Evolutionary conservation across 352 stramenopile species (phyloP), one percentile per base, ranked within the genome.

Genomic region (Blastocystis sp.): DNA sequence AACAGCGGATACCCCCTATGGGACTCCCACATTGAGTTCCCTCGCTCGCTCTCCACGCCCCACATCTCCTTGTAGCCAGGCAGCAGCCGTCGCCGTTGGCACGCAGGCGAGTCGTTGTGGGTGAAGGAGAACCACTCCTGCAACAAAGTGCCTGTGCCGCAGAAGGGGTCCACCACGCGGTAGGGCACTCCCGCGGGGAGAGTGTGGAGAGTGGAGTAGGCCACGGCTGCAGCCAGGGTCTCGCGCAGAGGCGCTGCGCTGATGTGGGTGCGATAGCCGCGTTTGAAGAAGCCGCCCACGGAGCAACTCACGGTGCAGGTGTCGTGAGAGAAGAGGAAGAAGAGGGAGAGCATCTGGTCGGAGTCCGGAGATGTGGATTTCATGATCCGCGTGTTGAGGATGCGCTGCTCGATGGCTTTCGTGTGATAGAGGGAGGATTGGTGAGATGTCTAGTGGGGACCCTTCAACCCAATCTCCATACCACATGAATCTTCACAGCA

Each of bases 201-300:
- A 66, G 14, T 34, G 60, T 66, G 14, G 60, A 11, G 28, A 34
- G 28, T 34, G 28, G 28, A 34, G 28, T 34, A 34, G 28, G 28
- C 28, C 0, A 34, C 28, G 28, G 71, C 71, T 19, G 71, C 71
- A 23, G 71, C 71, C 4, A 81, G 34, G 2, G 71, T 81, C n/a
- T 81, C 71, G 23, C 71, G 71, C 34, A 81, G 41, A 48, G 71
- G 71, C 1, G 71, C 53, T 23, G 34, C n/a, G 21, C 19, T 34
- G 43, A 81, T 23, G 45, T 62, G 53, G 10, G 23, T 41, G 21
- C 71, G 43, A 65, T 81, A 81, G 7, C 71, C 71, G 45, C 71
- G 71, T 21, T 81, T 81, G n/a, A 66, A 81, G 56, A 45, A 45
- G 17, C 71, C 71, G 1, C 71, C 71, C 40, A 81, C 66, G 34